Percentiles rank a stretch among this genome's conserved stretches.
phyloP scores from a whole-genome alignment of 345 rosid species.

The Ceriops decandra region DNA sequence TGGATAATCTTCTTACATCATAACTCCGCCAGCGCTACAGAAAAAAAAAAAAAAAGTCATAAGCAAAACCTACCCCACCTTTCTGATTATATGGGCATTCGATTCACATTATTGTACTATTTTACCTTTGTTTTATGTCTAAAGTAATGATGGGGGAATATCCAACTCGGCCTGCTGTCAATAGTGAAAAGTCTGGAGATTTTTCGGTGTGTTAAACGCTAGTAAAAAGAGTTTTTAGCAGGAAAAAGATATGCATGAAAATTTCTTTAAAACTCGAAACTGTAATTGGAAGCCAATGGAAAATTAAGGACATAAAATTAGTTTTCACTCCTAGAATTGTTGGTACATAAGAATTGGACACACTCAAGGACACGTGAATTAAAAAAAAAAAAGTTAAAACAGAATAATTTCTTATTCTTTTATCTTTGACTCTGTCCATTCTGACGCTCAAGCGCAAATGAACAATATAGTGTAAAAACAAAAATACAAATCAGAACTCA shows the following conservation, averaged over 20 bases:
- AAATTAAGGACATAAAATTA: constrained; percentile 18
- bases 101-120: not conserved
- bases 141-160: not conserved
- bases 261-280: constrained; percentile 12
- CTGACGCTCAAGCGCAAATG: too few species aligned
- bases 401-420: too few species aligned
- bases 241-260: constrained; percentile 25
- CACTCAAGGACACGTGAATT: too few species aligned
- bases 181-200: not conserved
- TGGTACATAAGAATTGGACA: not conserved
- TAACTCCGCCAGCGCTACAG: constrained; percentile 22
- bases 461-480: too few species aligned
- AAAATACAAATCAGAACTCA: constrained; percentile 4
- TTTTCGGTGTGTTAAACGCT: not conserved
- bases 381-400: too few species aligned
- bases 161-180: not conserved
- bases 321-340: constrained; percentile 27
- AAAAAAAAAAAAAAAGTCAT: not conserved
- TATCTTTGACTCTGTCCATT: too few species aligned
- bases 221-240: constrained; percentile 7
- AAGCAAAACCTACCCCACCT: constrained; percentile 15
- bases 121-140: not conserved
- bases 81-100: constrained; percentile 9
- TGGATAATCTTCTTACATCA: constrained; percentile 22
- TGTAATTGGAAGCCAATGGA: constrained; percentile 2